phyloP scores from a whole-genome alignment of 306 rosid genomes.

The Coriaria nepalensis region DNA sequence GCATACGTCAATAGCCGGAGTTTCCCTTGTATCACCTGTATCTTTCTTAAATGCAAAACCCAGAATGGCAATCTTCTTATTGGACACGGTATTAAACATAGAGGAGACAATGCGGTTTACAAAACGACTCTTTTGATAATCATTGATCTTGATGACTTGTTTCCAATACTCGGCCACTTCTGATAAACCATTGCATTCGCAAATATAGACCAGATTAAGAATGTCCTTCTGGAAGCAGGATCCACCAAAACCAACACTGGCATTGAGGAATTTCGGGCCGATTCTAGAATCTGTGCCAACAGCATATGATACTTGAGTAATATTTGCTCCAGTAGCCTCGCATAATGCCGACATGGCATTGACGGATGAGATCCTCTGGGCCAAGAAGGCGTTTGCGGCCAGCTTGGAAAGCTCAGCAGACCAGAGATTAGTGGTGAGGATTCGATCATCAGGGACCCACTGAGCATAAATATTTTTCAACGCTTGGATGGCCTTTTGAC shows the following conservation, averaged over 20 bases:
- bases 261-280: constrained; percentile 80
- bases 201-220: no score
- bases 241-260: constrained; percentile 83
- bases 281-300: constrained; percentile 90
- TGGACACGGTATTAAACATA: constrained; percentile 83
- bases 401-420: constrained; percentile 92
- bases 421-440: constrained; percentile 87
- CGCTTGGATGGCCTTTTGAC: constrained; percentile 55
- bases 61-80: constrained; percentile 62
- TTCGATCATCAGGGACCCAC: constrained; percentile 73
- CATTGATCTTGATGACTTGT: constrained; percentile 89
- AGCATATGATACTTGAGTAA: constrained; percentile 61
- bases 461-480: constrained; percentile 72
- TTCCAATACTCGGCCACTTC: constrained; percentile 99
- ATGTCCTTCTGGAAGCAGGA: no score
- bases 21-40: constrained; percentile 67
- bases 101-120: constrained; percentile 85
- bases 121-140: constrained; percentile 82
- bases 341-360: constrained; percentile 96
- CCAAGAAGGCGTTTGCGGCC: constrained; percentile 57
- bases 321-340: constrained; percentile 86
- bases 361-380: constrained; percentile 43
- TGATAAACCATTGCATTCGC: constrained; percentile 68
- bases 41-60: constrained; percentile 42
- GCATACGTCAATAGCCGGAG: constrained; percentile 92